These are phyloP conservation scores for Lepidopterella palustris DNA, from an alignment of 495 filamentous ascomycete species.

Conservation along the genomic window DNA sequence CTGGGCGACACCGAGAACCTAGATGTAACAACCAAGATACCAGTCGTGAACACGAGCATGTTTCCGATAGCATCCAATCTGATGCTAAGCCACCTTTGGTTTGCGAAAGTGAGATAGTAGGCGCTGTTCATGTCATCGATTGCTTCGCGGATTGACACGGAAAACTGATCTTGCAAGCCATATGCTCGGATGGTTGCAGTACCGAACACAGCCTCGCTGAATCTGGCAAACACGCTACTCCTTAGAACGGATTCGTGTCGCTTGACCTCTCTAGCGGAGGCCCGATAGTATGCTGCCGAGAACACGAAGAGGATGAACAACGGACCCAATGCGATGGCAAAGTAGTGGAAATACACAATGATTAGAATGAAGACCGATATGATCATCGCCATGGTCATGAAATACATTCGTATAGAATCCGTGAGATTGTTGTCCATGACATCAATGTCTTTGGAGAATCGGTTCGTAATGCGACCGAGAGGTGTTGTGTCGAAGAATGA, in stretches of 20 bases:
- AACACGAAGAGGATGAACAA: conserved; percentile 74
- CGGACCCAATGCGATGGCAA: conserved; percentile 81
- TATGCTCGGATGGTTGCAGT: conserved; percentile 83
- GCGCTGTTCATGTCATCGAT: conserved; percentile 91
- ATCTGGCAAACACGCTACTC: conserved; percentile 82
- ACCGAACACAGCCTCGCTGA: conserved; percentile 80
- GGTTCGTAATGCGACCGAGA: conserved; percentile 91
- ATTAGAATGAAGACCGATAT: conserved; percentile 75
- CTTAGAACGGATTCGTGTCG: conserved; percentile 85
- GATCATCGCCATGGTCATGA: conserved; percentile 69
- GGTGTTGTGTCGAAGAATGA: conserved; percentile 97
- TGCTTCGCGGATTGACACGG: conserved; percentile 54
- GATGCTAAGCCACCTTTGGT: conserved; percentile 84
- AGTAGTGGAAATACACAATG: conserved; percentile 90
- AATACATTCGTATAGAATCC: conserved; percentile 90
- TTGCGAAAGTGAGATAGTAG: conserved; percentile 89
- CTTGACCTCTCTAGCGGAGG: conserved; percentile 89
- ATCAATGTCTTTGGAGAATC: conserved; percentile 92
- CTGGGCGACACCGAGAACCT: conserved; percentile 82
- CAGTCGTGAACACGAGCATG: conserved; percentile 73
- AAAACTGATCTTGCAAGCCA: conserved; percentile 68
- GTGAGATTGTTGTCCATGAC: conserved; percentile 91
- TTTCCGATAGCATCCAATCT: conserved; percentile 81
- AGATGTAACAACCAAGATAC: conserved; percentile 87
- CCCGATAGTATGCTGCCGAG: conserved; percentile 79